phyloP scores from a whole-genome alignment of 1,284 basidiomycete species.

The Inonotus obliquus region DNA sequence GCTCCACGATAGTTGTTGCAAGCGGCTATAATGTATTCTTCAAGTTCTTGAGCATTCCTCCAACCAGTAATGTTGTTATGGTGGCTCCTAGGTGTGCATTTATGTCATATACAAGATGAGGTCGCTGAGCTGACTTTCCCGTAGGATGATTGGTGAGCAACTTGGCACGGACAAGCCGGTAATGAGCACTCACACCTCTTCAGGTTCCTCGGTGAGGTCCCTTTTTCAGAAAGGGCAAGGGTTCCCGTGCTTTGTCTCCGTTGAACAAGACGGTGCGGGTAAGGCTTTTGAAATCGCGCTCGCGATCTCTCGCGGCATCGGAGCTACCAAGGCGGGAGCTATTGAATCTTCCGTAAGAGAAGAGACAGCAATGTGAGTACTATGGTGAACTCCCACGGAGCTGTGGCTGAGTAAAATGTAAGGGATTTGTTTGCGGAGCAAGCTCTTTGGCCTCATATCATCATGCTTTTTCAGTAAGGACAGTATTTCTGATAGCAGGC shows the following conservation, averaged over 20 bases:
- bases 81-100: conserved; percentile 52
- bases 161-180: not conserved
- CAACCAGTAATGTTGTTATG: conserved; percentile 60
- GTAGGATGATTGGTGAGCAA: conserved; percentile 21
- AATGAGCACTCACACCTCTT: not conserved
- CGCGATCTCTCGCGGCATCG: conserved; percentile 52
- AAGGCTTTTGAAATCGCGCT: conserved; percentile 43
- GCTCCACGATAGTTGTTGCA: conserved; percentile 51
- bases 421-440: conserved; percentile 59
- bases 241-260: conserved; percentile 62
- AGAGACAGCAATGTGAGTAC: conserved; percentile 51
- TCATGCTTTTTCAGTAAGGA: conserved; percentile 52
- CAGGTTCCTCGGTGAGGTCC: conserved; percentile 53
- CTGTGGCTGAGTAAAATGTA: not conserved
- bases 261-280: conserved; percentile 56
- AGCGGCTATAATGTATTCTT: conserved; percentile 65
- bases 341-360: conserved; percentile 60
- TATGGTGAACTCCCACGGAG: not conserved
- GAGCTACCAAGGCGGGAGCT: conserved; percentile 61
- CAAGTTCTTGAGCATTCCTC: conserved; percentile 50
- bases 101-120: not conserved
- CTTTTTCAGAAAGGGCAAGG: conserved; percentile 56
- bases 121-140: not conserved
- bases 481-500: not conserved
- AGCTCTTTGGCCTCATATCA: conserved; percentile 64